phyloP scores from a whole-genome alignment of 2,329 filamentous ascomycete genomes.

The Aspergillus sergii region DNA sequence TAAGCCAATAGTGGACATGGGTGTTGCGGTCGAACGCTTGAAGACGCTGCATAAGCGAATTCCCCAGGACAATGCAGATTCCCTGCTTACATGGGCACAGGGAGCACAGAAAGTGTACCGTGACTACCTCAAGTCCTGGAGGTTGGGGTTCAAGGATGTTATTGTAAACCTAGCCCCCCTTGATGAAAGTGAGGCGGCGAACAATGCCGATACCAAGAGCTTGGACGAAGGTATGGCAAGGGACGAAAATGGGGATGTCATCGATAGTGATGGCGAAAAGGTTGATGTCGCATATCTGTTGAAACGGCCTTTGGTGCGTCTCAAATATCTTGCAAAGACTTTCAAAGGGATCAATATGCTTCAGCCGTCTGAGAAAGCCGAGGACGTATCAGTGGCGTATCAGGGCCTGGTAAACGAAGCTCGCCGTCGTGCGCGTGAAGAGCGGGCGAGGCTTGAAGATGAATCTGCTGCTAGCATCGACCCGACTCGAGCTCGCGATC shows the following conservation, averaged over 20 bases:
- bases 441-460: conserved; percentile 74
- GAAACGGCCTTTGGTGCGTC: conserved; percentile 81
- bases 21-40: conserved; percentile 81
- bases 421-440: conserved; percentile 72
- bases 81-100: conserved; percentile 79
- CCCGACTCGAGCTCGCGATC: conserved; percentile 75
- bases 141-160: conserved; percentile 90
- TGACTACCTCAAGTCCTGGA: conserved; percentile 85
- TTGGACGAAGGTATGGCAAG: conserved; percentile 58
- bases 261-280: conserved; percentile 77
- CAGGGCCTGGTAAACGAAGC: conserved; percentile 75
- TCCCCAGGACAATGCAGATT: conserved; percentile 70
- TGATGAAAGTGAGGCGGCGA: conserved; percentile 60
- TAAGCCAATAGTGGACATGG: conserved; percentile 92
- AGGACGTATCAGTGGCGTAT: conserved; percentile 64
- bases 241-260: conserved; percentile 62
- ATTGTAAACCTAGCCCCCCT: conserved; percentile 87
- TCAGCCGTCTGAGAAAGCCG: conserved; percentile 54
- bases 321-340: conserved; percentile 85
- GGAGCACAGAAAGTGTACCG: conserved; percentile 76
- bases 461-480: conserved; percentile 86
- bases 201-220: conserved; percentile 49
- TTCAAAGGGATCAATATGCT: conserved; percentile 63
- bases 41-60: conserved; percentile 79
- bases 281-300: conserved; percentile 93